Base-by-base conservation (phyloP, 1,284 basidiomycete genomes). In the Meira miltonrushii region DNA sequence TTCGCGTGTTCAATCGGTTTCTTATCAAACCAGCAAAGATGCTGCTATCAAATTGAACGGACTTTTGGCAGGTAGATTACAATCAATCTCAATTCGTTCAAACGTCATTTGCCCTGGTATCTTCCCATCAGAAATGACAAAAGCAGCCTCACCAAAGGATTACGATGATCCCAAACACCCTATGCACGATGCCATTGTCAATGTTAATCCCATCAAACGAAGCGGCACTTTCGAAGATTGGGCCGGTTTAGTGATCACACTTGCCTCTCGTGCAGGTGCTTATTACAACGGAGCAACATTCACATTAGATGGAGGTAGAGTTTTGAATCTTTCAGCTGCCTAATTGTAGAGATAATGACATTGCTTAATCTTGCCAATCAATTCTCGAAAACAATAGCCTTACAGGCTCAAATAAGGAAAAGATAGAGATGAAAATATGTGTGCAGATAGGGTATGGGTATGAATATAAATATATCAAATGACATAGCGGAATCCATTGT, bases 61-160 rank as follows among this genome's bases (percentile, higher is more conserved):
- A 17, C 19, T 47, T 1, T 59, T 63, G 39, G 61, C 61, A 12
- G 53, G 44, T 1, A n/a, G 61, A 11, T 46, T 63, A n/a, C 38
- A 52, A 23, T 58, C 61, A 2, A 56, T 55, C 43, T 40, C 38
- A n/a, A 57, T 63, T 58, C 54, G 61, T 5, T 52, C 57, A 28
- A 63, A 63, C 37, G 21, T 55, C 1, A 33, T 61, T n/a, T 55
- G 55, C 17, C 58, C 61, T 1, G 59, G 59, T 13, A 49, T 61
- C 57, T 61, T 54, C 39, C 61, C 59, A 12, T 53, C 48, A 44
- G 61, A 63, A 44, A 63, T 63, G 61, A 63, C 61, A 15, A 51
- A 37, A 1, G 15, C n/a, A n/a, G 37, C 51, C 28, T 6, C 48
- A 5, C 23, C 48, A 23, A 37, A 15, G 6, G n/a, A 17, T 37